phyloP scores from a whole-genome alignment of 495 filamentous ascomycete genomes.

The Podospora pseudoanserina region DNA sequence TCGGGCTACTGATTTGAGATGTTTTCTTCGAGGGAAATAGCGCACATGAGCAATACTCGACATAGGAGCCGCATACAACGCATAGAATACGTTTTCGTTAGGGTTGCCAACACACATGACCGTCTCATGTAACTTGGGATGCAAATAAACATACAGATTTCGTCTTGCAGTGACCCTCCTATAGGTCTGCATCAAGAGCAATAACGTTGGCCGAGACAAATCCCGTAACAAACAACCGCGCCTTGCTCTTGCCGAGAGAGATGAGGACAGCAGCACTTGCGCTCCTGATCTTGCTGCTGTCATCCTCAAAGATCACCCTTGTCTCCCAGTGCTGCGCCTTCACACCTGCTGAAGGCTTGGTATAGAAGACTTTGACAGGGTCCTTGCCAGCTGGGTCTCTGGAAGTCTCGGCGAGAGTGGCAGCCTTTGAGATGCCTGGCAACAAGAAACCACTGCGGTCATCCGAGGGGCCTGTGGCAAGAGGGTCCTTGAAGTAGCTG shows the following conservation, averaged over 20 bases:
- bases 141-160: neutral
- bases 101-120: neutral
- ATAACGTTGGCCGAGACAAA: slow-evolving; percentile 52
- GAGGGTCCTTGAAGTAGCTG: slow-evolving; percentile 50
- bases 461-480: slow-evolving; percentile 48
- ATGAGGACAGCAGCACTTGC: slow-evolving; percentile 54
- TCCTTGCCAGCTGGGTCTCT: slow-evolving; percentile 41
- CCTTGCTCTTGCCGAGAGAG: slow-evolving; percentile 45
- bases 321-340: slow-evolving; percentile 36
- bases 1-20: neutral
- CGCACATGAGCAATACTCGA: neutral
- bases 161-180: neutral
- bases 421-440: slow-evolving; percentile 44
- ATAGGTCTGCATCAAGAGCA: slow-evolving; percentile 53
- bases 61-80: neutral
- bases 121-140: neutral
- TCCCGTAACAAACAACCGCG: slow-evolving; percentile 58
- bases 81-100: too few species aligned
- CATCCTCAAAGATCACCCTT: slow-evolving; percentile 55
- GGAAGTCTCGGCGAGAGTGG: slow-evolving; percentile 33
- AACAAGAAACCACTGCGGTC: slow-evolving; percentile 54
- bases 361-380: slow-evolving; percentile 48
- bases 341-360: slow-evolving; percentile 21
- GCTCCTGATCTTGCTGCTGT: slow-evolving; percentile 49
- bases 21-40: neutral